Evolutionary conservation across 1,139 yeast genomes (phyloP).

Genomic region (Debaryomycetaceae sp.): DNA sequence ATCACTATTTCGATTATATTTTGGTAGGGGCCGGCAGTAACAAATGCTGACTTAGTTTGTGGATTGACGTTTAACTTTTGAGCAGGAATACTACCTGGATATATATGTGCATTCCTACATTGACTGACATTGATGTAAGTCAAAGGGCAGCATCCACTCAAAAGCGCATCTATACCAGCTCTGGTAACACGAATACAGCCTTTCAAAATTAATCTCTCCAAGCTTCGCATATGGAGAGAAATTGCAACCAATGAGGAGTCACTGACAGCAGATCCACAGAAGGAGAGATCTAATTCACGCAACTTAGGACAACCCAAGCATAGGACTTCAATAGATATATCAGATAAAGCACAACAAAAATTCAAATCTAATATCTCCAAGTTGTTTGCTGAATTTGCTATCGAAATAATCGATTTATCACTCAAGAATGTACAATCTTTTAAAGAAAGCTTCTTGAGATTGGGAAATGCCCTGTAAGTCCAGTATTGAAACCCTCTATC

Average conservation of each 20-base stretch:
- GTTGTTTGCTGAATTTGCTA: constrained; percentile 60
- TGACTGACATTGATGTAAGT: constrained; percentile 60
- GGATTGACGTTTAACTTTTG: constrained; percentile 50
- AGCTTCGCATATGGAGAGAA: constrained; percentile 49
- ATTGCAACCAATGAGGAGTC: constrained; percentile 64
- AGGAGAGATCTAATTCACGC: constrained; percentile 55
- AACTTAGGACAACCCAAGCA: constrained; percentile 62
- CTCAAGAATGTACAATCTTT: constrained; percentile 74
- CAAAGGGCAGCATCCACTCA: constrained; percentile 56
- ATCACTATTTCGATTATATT: constrained; percentile 55
- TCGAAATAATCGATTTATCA: constrained; percentile 59
- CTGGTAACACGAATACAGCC: constrained; percentile 77
- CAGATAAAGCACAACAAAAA: constrained; percentile 74
- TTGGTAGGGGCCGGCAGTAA: constrained; percentile 53
- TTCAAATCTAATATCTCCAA: constrained; percentile 58
- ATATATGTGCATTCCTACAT: constrained; percentile 59
- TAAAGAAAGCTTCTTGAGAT: constrained; percentile 49
- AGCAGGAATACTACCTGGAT: constrained; percentile 57
- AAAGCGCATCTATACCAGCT: constrained; percentile 66
- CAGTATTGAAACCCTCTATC: constrained; percentile 70
- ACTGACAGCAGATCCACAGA: constrained; percentile 78
- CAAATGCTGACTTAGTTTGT: constrained; percentile 54
- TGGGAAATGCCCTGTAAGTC: constrained; percentile 54
- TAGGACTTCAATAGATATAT: constrained; percentile 62
- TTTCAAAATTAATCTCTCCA: constrained; percentile 50